These are phyloP conservation scores for thale cress (Arabidopsis thaliana) DNA, from an alignment of 345 rosid species.

Conservation along the genomic window DNA sequence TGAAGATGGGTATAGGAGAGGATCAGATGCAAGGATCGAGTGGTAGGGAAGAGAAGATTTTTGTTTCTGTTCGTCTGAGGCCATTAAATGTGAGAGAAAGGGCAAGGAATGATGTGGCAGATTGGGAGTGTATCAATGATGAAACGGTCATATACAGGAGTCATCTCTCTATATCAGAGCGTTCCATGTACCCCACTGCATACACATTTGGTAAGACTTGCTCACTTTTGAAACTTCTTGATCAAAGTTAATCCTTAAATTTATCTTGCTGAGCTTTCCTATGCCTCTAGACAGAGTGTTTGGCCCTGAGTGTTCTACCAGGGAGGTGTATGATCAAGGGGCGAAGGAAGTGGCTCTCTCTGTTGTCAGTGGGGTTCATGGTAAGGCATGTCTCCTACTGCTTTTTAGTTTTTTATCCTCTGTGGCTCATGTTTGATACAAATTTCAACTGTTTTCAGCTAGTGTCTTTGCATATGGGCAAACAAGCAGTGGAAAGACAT, in stretches of 20 bases:
- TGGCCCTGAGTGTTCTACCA: constrained; percentile 66
- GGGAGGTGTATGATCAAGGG: constrained; percentile 80
- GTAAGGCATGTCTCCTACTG: constrained; percentile 37
- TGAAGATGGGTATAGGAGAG: constrained; percentile 61
- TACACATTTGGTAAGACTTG: constrained; percentile 79
- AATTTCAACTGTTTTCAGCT: constrained; percentile 56
- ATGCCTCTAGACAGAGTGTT: constrained; percentile 77
- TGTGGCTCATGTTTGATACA: constrained; percentile 18
- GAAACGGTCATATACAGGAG: constrained; percentile 70
- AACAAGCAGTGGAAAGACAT: constrained; percentile 97
- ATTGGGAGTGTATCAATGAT: constrained; percentile 91
- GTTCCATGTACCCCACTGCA: constrained; percentile 89
- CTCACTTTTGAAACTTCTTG: constrained; percentile 29
- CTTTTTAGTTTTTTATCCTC: constrained; percentile 47
- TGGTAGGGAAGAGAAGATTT: constrained; percentile 64
- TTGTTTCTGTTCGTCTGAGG: constrained; percentile 86
- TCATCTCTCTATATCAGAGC: constrained; percentile 76
- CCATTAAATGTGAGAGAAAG: constrained; percentile 86
- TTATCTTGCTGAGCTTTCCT: constrained; percentile 27
- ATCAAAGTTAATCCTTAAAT: constrained; percentile 21
- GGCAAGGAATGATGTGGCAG: constrained; percentile 70
- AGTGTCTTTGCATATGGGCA: constrained; percentile 98
- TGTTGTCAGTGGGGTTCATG: constrained; percentile 82
- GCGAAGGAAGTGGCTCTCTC: constrained; percentile 88
- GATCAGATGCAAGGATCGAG: constrained; percentile 56